Evolutionary conservation across 2,329 filamentous ascomycete species (phyloP).

Genomic region (Talaromyces marneffei): DNA sequence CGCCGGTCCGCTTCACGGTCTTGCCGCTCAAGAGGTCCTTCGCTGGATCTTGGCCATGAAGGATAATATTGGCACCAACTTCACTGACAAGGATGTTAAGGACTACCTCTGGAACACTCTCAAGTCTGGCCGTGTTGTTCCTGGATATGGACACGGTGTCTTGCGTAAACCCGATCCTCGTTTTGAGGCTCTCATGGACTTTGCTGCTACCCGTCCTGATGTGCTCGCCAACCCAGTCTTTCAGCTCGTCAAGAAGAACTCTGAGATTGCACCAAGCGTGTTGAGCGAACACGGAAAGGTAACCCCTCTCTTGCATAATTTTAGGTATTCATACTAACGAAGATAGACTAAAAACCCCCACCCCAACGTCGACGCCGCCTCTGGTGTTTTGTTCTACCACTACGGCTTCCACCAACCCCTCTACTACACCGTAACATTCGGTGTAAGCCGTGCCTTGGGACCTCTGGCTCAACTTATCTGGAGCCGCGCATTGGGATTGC

Average conservation of each 20-base stretch:
- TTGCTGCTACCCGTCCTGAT: slow-evolving; percentile 75
- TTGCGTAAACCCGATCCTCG: slow-evolving; percentile 94
- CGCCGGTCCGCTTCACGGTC: slow-evolving; percentile 85
- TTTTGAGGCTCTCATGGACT: slow-evolving; percentile 95
- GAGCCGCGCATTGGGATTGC: slow-evolving; percentile 87
- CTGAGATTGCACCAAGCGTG: slow-evolving; percentile 81
- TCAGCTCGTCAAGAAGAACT: slow-evolving; percentile 89
- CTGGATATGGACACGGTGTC: slow-evolving; percentile 92
- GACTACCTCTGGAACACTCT: slow-evolving; percentile 90
- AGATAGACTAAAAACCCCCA: slow-evolving; percentile 84
- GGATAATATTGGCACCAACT: slow-evolving; percentile 69
- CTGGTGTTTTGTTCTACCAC: slow-evolving; percentile 94
- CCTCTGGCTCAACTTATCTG: slow-evolving; percentile 92
- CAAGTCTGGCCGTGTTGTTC: slow-evolving; percentile 88
- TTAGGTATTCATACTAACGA: not conserved
- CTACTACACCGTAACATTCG: slow-evolving; percentile 76
- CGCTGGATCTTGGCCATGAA: slow-evolving; percentile 98
- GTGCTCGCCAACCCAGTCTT: slow-evolving; percentile 86
- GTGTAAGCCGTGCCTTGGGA: slow-evolving; percentile 66
- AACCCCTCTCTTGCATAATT: slow-evolving; percentile 5
- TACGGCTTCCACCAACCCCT: slow-evolving; percentile 96
- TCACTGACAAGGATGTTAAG: slow-evolving; percentile 74
- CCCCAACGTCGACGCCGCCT: slow-evolving; percentile 91
- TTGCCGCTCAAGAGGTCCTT: slow-evolving; percentile 94
- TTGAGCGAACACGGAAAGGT: slow-evolving; percentile 89